Evolutionary conservation across 1,284 basidiomycete genomes (phyloP).

Genomic region (Pseudozyma tsukubaensis): DNA sequence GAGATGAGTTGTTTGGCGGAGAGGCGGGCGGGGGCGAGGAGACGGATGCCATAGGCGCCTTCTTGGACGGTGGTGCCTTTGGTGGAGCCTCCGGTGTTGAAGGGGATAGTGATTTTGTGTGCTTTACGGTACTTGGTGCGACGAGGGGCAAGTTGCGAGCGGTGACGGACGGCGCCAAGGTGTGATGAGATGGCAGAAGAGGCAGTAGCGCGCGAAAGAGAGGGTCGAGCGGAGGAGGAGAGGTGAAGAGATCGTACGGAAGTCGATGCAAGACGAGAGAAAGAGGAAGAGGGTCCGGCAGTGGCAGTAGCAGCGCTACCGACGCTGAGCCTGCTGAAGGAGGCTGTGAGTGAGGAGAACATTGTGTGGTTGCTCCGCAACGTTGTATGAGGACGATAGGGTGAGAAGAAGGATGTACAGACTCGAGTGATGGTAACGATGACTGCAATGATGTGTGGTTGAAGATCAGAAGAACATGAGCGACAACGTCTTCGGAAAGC

Average conservation of each 20-base stretch:
- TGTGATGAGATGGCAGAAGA: not conserved
- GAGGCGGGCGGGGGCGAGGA: constrained; percentile 85
- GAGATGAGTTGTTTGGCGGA: constrained; percentile 89
- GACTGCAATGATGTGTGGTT: too few relatives aligned
- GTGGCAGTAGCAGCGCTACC: constrained; percentile 6
- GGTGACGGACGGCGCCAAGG: constrained; percentile 69
- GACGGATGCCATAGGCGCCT: constrained; percentile 90
- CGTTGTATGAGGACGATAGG: too few relatives aligned
- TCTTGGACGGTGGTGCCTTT: constrained; percentile 93
- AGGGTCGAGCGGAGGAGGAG: constrained; percentile 11
- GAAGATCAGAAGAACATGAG: too few relatives aligned
- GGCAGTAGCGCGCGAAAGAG: not conserved
- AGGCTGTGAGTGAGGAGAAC: constrained; percentile 35
- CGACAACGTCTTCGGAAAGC: too few relatives aligned
- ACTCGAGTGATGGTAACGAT: too few relatives aligned
- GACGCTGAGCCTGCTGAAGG: constrained; percentile 27
- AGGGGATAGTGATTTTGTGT: constrained; percentile 82
- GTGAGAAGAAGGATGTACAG: too few relatives aligned
- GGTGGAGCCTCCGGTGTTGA: constrained; percentile 80
- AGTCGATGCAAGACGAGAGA: constrained; percentile 11
- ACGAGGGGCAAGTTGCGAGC: constrained; percentile 81
- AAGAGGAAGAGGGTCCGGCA: constrained; percentile 17
- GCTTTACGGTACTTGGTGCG: constrained; percentile 84
- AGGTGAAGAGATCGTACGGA: constrained; percentile 21
- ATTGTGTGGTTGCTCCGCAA: not conserved